Base-by-base conservation (phyloP, 139 green algal species). In the Eudorina sp. region DNA sequence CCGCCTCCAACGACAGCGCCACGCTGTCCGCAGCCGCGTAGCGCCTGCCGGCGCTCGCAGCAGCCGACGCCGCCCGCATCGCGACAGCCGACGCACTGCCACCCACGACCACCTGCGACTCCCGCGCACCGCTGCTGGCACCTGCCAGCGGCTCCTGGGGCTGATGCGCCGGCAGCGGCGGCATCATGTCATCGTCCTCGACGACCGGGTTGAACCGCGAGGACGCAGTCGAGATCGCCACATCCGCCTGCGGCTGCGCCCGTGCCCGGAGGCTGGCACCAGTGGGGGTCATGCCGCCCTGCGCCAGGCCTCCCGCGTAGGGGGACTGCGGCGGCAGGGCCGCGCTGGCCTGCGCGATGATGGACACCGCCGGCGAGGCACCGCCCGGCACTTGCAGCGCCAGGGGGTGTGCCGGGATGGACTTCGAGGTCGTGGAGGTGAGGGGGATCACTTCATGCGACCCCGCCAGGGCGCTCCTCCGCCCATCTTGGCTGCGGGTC, bases 131-230 rank as follows among this genome's bases (percentile, higher is more conserved):
- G 16, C 58, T 55, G 48, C 48, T 55, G 48, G 11, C 11, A 55
- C 13, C 48, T 13, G 16, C 27, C 43, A 29, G 43, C 27, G 23
- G 69, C 43, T 41, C 27, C 9, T 43, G 45, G 45, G 23, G 70
- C 73, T 38, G 69, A 7, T 77, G 69, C 69, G 16, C 3, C 21
- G 36, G 36, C 7, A 77, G 69, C 27, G 70, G 70, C 23, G 40
- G 40, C 70, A 58, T 36, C 4, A 34, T 40, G 43, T 79, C 70
- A 23, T 79, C 70, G 34, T 21, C 70, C 80, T 86, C 80, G 0
- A 43, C 64, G 29, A 86, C n/a, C 0, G 80, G 80, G 62, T 86
- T 86, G 80, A 77, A 86, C 19, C 80, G 80, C 1, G 60, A 86
- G 0, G 80, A 86, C 1, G 58, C 58, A 27, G 46, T 25, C 19